A percentile compares a stretch with the other conserved stretches of the same genome.
These are phyloP conservation scores for Malassezia japonica DNA, from an alignment of 1,284 basidiomycete species.

Conservation along the genomic window DNA sequence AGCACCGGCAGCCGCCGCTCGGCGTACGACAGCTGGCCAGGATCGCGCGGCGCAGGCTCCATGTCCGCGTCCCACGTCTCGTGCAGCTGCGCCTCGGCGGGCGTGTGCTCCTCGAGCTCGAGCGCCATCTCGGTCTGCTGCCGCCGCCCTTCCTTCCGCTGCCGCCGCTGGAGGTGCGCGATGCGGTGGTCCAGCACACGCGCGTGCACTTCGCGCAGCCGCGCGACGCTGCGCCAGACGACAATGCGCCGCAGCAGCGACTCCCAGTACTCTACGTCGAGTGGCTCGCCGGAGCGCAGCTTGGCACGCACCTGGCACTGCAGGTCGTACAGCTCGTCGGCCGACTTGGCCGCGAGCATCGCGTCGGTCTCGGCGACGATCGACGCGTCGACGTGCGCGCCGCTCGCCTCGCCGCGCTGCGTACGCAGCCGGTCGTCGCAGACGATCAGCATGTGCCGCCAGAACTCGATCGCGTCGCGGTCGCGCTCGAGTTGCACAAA, in stretches of 20 bases:
- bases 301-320: conserved; percentile 81
- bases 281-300: conserved; percentile 77
- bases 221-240: conserved; percentile 98
- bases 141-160: conserved; percentile 83
- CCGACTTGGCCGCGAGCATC: conserved; percentile 35
- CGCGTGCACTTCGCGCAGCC: conserved; percentile 83
- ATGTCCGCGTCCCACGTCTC: conserved; percentile 22
- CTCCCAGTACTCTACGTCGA: conserved; percentile 98
- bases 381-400: conserved; percentile 49
- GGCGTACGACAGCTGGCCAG: conserved; percentile 23
- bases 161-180: conserved; percentile 85
- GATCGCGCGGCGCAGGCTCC: conserved; percentile 27
- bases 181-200: conserved; percentile 88
- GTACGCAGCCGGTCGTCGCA: conserved; percentile 79
- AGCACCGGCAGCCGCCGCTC: conserved; percentile 23
- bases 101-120: conserved; percentile 57
- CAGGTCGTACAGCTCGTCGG: conserved; percentile 66
- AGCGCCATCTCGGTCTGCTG: conserved; percentile 78
- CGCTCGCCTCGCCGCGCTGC: conserved; percentile 50
- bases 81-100: conserved; percentile 11
- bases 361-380: conserved; percentile 35
- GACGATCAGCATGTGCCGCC: conserved; percentile 95
- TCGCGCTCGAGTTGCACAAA: conserved; percentile 79
- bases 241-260: conserved; percentile 75
- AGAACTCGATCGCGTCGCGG: conserved; percentile 83